Base-by-base conservation (phyloP, 208 protist species). In the Trypanosoma conorhini region DNA sequence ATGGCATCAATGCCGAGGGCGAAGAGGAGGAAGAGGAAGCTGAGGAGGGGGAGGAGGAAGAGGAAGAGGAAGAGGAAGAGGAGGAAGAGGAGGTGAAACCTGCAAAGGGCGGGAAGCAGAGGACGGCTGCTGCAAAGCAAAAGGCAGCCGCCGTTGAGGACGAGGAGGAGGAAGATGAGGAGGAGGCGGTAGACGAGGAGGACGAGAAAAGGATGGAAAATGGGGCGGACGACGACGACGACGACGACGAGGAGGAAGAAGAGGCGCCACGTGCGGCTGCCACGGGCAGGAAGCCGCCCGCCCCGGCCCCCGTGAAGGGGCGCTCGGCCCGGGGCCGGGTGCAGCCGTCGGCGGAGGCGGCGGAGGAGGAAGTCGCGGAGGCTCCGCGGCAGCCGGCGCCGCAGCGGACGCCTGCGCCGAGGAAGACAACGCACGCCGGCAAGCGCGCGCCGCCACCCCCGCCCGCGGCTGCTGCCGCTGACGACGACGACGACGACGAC, bases 161-260 rank as follows among this genome's bases (percentile, higher is more conserved):
- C 1, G 65, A 42, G 7, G 57, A 42, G 3, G 24, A 44, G 5
- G 33, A 61, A 15, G 40, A 51, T 17, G 59, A 64, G 21, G 59
- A 57, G n/a, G 59, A 59, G 26, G 59, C 51, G 35, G 46, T 31
- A 24, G 67, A 64, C 31, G 74, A 74, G 46, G 78, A 77, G 5
- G 74, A 74, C 48, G 70, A 76, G 5, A 71, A 74, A 15, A 78
- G 72, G 52, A 69, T 67, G 13, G 70, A 70, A 15, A 67, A 83
- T 44, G 71, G 62, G 5, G 67, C 72, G 33, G 70, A 76, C 35
- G 64, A 51, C 5, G 26, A 67, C 2, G 54, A 56, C 0, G 58
- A 77, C 13, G 70, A 84, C 38, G 61, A 80, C 15, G 74, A 84
- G 40, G 71, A 78, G 51, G 69, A 80, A 48, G 31, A 50, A 12